Percentiles rank a stretch among this genome's conserved stretches.
Conservation (phyloP, 2,329 filamentous ascomycete species). For the Penicillium sp. region DNA sequence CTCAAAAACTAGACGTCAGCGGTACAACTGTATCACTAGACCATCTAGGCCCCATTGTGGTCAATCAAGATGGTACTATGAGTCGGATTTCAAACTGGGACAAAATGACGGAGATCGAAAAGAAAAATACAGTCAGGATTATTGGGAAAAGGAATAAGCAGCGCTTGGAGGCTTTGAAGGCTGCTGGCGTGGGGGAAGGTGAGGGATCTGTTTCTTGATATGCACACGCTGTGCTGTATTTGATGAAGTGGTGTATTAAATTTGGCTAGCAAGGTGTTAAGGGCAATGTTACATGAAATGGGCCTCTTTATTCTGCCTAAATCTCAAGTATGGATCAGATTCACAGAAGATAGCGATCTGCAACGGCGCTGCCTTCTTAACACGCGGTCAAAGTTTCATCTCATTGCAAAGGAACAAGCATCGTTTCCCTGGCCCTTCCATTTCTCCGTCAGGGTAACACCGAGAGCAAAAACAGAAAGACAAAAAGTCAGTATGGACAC, state of each 20-base stretch:
- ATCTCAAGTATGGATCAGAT: too few relatives aligned
- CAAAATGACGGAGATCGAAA: constrained; percentile 66
- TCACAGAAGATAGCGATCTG: too few relatives aligned
- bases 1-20: constrained; percentile 61
- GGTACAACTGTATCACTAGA: constrained; percentile 56
- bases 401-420: too few relatives aligned
- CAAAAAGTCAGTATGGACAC: too few relatives aligned
- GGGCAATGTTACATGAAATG: too few relatives aligned
- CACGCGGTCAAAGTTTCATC: too few relatives aligned
- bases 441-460: too few relatives aligned
- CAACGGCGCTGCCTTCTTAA: too few relatives aligned
- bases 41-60: constrained; percentile 67
- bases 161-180: constrained; percentile 55
- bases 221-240: neutral
- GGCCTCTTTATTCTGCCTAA: too few relatives aligned
- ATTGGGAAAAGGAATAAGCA: constrained; percentile 66
- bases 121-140: constrained; percentile 62
- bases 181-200: constrained; percentile 21
- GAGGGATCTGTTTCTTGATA: constrained; percentile 1
- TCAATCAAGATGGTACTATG: constrained; percentile 68
- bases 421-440: too few relatives aligned
- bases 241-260: neutral
- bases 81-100: constrained; percentile 70
- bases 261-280: neutral
- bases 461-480: too few relatives aligned